These are phyloP conservation scores for Talaromyces adpressus DNA, from an alignment of 495 filamentous ascomycete genomes.

Conservation along the genomic window DNA sequence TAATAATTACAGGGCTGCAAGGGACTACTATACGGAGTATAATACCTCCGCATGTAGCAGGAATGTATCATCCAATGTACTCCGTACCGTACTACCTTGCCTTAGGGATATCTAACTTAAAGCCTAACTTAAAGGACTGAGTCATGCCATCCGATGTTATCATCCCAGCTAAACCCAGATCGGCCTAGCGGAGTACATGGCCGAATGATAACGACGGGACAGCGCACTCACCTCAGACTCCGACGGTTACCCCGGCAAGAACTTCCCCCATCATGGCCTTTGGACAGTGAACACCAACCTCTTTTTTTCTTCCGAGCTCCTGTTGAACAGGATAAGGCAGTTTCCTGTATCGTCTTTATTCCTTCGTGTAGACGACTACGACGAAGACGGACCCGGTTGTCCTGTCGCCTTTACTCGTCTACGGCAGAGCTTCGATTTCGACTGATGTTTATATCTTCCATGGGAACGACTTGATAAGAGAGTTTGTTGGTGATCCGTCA, in stretches of 20 bases:
- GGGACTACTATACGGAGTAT: background rate
- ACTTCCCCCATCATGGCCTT: background rate
- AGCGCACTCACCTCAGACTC: background rate
- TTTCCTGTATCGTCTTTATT: too few relatives aligned
- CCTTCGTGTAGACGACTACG: too few relatives aligned
- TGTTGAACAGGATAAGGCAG: conserved; percentile 1
- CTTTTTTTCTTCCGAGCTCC: background rate
- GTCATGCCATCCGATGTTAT: background rate
- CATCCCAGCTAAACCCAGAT: background rate
- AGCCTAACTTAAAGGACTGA: background rate
- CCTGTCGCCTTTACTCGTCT: background rate
- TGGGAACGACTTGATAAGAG: background rate
- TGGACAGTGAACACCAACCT: background rate
- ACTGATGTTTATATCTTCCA: background rate
- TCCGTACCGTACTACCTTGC: too few relatives aligned
- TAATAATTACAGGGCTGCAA: background rate
- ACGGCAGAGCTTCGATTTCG: background rate
- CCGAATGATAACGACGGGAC: conserved; percentile 1
- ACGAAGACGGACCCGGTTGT: background rate
- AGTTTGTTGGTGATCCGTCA: background rate
- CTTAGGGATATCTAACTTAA: too few relatives aligned
- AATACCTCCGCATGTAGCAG: background rate
- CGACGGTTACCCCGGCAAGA: background rate
- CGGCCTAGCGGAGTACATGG: background rate
- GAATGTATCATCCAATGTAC: background rate